Conservation (phyloP, 306 rosid species). For the Vicia sativa region DNA sequence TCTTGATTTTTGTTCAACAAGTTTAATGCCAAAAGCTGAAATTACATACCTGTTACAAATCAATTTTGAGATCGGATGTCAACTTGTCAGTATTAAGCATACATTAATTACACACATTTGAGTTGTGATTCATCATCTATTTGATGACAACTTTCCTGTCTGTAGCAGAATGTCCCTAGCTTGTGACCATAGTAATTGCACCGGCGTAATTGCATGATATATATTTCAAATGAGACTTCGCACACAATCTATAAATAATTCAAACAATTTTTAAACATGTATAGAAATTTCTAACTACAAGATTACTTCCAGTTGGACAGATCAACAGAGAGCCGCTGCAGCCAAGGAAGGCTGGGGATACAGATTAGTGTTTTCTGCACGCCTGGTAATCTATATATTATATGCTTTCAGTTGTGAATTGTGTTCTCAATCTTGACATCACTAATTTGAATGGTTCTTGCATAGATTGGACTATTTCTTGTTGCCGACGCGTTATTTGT, state of each 20-base stretch:
- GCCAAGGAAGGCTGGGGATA: conserved; percentile 92
- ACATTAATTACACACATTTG: neutral
- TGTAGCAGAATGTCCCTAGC: conserved; percentile 14
- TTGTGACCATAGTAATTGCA: neutral
- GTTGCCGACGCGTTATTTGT: conserved; percentile 70
- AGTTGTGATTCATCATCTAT: conserved; percentile 9
- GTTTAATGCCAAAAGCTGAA: conserved; percentile 7
- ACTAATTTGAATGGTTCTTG: conserved; percentile 36
- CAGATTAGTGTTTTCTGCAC: conserved; percentile 81
- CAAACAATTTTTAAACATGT: conserved; percentile 6
- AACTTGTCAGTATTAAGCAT: neutral
- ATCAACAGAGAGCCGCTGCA: conserved; percentile 86
- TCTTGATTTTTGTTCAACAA: neutral
- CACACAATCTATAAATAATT: conserved; percentile 1
- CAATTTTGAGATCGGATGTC: neutral
- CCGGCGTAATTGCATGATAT: conserved; percentile 12
- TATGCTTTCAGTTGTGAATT: conserved; percentile 16
- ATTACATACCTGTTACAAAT: neutral
- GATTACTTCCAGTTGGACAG: conserved; percentile 72
- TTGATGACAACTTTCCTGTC: conserved; percentile 13
- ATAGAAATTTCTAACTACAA: conserved; percentile 30
- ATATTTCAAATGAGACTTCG: neutral
- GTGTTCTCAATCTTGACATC: conserved; percentile 14
- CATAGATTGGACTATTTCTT: conserved; percentile 70
- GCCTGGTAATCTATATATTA: conserved; percentile 62